Percentiles rank a stretch among this genome's conserved stretches.
phyloP scores from a whole-genome alignment of 306 rosid genomes.

The Parietaria judaica region DNA sequence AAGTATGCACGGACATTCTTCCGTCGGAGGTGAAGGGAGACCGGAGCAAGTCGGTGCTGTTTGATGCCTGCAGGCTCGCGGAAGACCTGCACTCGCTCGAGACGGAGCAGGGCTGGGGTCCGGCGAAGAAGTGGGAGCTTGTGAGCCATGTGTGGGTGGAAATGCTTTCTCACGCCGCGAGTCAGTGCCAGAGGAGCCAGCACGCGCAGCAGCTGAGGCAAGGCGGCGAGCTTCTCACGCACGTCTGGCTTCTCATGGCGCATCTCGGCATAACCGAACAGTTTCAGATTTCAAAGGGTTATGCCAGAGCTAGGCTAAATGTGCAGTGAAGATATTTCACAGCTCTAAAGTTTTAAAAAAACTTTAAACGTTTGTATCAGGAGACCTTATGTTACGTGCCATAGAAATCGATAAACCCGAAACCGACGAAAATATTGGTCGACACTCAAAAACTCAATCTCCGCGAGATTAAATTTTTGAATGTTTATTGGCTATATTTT shows the following conservation, averaged over 20 bases:
- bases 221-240: slow-evolving; percentile 22
- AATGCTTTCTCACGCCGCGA: background rate
- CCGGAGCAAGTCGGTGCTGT: slow-evolving; percentile 19
- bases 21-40: slow-evolving; percentile 15
- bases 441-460: no score
- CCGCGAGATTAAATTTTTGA: no score
- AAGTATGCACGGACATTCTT: background rate
- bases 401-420: no score
- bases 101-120: background rate
- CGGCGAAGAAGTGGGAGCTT: background rate
- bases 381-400: background rate
- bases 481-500: no score
- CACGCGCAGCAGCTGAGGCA: slow-evolving; percentile 14
- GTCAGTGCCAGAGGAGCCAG: slow-evolving; percentile 5
- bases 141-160: slow-evolving; percentile 18
- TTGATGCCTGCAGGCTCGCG: slow-evolving; percentile 18
- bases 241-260: slow-evolving; percentile 31
- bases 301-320: slow-evolving; percentile 1
- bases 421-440: no score
- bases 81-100: background rate
- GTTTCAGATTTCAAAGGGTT: slow-evolving; percentile 12
- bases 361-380: no score
- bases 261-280: slow-evolving; percentile 24
- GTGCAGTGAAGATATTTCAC: background rate
- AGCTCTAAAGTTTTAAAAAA: no score